Evolutionary conservation across 1,284 basidiomycete species (phyloP).

Genomic region (Phlebopus sp.): DNA sequence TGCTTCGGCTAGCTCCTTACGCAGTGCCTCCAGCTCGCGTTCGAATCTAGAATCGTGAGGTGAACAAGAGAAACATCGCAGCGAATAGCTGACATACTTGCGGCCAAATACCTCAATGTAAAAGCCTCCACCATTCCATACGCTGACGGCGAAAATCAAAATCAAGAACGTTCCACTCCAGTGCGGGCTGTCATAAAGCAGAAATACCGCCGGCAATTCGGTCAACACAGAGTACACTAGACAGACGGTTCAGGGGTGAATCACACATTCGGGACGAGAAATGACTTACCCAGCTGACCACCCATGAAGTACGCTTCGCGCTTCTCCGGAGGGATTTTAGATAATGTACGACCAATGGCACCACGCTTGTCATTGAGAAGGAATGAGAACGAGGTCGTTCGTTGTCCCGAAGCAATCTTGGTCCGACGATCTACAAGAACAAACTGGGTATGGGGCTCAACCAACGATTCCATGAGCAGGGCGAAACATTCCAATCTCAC

Average conservation of each 20-base stretch:
- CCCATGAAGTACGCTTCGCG: slow-evolving; percentile 78
- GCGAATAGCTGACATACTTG: slow-evolving; percentile 57
- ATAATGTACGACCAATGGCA: slow-evolving; percentile 70
- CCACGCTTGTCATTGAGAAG: slow-evolving; percentile 85
- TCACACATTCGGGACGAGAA: not conserved
- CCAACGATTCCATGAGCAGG: slow-evolving; percentile 2
- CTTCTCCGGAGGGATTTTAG: slow-evolving; percentile 55
- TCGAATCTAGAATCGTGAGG: slow-evolving; percentile 63
- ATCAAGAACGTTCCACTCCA: slow-evolving; percentile 80
- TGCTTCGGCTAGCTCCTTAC: slow-evolving; percentile 79
- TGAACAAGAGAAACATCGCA: slow-evolving; percentile 8
- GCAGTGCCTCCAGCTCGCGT: slow-evolving; percentile 81
- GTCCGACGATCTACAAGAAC: slow-evolving; percentile 79
- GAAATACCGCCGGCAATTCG: slow-evolving; percentile 79
- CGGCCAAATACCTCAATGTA: slow-evolving; percentile 95
- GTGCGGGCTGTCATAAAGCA: slow-evolving; percentile 73
- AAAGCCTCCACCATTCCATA: slow-evolving; percentile 83
- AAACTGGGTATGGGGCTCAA: slow-evolving; percentile 48
- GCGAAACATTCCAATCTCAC: slow-evolving; percentile 33
- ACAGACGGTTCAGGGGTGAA: slow-evolving; percentile 3
- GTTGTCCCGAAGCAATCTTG: slow-evolving; percentile 85
- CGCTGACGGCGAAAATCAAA: slow-evolving; percentile 75
- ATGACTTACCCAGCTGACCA: slow-evolving; percentile 74
- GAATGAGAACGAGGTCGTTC: slow-evolving; percentile 83
- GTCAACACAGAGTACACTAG: slow-evolving; percentile 84